These are phyloP conservation scores for Hemileia vastatrix DNA, from an alignment of 1,284 basidiomycete species.

Conservation along the genomic window DNA sequence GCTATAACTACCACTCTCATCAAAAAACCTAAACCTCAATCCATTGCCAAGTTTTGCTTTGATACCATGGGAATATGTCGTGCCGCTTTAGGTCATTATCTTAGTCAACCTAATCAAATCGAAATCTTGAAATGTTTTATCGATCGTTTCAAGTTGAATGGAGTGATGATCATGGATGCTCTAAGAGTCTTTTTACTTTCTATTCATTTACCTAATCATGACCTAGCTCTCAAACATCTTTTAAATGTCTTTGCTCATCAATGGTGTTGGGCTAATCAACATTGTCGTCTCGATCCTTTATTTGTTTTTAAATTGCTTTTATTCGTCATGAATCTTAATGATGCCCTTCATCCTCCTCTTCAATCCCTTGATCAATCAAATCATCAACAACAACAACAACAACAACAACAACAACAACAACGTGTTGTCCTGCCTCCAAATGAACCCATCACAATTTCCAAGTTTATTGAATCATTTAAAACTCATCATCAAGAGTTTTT, in stretches of 20 bases:
- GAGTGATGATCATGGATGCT: conserved; percentile 75
- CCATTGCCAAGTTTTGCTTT: conserved; percentile 72
- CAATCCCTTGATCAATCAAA: too few species aligned
- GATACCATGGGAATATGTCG: conserved; percentile 74
- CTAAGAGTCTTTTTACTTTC: conserved; percentile 77
- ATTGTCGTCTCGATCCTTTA: conserved; percentile 59
- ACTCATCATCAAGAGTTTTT: background rate
- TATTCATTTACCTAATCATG: conserved; percentile 58
- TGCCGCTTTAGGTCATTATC: conserved; percentile 68
- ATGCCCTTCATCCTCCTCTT: conserved; percentile 32
- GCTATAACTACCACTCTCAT: conserved; percentile 44
- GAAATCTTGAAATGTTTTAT: conserved; percentile 70
- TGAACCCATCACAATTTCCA: too few species aligned
- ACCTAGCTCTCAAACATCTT: conserved; percentile 58
- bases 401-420: too few species aligned
- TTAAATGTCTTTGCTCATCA: conserved; percentile 64
- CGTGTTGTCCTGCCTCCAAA: too few species aligned
- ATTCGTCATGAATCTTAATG: conserved; percentile 77
- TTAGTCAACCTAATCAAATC: conserved; percentile 59
- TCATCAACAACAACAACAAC: too few species aligned
- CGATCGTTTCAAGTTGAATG: conserved; percentile 71
- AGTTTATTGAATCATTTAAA: background rate
- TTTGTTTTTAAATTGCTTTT: conserved; percentile 67
- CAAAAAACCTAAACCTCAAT: conserved; percentile 55
- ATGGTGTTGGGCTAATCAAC: conserved; percentile 82